Conservation (phyloP, 2,329 filamentous ascomycete genomes). For the Phialophora chinensis region DNA sequence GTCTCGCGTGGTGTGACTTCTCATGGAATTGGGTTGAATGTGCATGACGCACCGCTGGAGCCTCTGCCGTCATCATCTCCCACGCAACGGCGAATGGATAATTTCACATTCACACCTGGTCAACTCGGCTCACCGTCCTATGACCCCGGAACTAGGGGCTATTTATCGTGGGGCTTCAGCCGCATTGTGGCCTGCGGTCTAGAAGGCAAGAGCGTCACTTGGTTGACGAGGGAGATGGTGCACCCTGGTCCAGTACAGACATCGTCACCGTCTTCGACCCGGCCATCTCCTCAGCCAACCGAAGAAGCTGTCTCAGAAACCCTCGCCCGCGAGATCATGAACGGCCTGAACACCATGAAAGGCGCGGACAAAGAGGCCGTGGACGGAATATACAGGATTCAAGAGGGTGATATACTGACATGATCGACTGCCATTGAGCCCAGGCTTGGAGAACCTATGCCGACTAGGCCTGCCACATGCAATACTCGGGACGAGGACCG, state of each 20-base stretch:
- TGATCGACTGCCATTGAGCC: background rate
- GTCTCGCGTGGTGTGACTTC: slow-evolving; percentile 81
- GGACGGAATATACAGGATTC: slow-evolving; percentile 49
- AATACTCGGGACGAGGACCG: background rate
- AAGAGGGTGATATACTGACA: slow-evolving; percentile 43
- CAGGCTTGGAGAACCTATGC: background rate
- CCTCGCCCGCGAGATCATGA: slow-evolving; percentile 42
- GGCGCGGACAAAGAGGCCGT: slow-evolving; percentile 26
- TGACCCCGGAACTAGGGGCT: slow-evolving; percentile 26
- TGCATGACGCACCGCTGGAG: slow-evolving; percentile 59
- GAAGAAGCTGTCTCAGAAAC: slow-evolving; percentile 46
- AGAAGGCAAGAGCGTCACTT: slow-evolving; percentile 79
- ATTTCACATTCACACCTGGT: slow-evolving; percentile 22
- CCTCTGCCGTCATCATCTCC: slow-evolving; percentile 1
- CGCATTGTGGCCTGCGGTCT: slow-evolving; percentile 91
- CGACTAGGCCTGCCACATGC: background rate
- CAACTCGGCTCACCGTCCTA: slow-evolving; percentile 23
- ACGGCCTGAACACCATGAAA: slow-evolving; percentile 45
- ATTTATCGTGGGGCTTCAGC: slow-evolving; percentile 63
- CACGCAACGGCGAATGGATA: background rate
- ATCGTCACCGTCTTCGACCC: background rate
- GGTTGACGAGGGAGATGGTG: slow-evolving; percentile 63
- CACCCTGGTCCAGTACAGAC: background rate
- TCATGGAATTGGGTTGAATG: slow-evolving; percentile 76
- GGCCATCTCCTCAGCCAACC: background rate